These are phyloP conservation scores for Carallia pectinifolia DNA, from an alignment of 345 rosid species.

Conservation along the genomic window DNA sequence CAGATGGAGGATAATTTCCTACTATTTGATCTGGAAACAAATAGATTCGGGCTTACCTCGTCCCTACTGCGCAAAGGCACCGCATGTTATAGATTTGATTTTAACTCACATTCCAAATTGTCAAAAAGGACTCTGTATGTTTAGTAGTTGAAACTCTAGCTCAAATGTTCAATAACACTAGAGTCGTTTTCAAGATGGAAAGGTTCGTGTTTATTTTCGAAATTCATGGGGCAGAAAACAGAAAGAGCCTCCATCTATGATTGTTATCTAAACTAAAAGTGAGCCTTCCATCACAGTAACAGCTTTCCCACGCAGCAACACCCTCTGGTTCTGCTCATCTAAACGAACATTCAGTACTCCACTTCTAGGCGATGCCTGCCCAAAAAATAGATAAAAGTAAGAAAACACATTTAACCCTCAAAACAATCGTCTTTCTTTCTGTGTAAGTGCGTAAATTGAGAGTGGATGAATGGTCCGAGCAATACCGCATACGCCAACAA, in stretches of 20 bases:
- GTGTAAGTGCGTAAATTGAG: background rate
- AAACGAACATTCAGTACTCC: conserved; percentile 53
- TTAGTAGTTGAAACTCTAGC: too few relatives aligned
- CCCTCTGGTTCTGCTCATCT: conserved; percentile 50
- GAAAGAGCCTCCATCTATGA: too few relatives aligned
- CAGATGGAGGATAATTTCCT: conserved; percentile 27
- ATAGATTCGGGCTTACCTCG: conserved; percentile 17
- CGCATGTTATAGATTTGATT: background rate
- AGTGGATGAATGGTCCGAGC: background rate
- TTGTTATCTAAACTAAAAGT: conserved; percentile 41
- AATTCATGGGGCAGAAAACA: too few relatives aligned
- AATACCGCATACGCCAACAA: conserved; percentile 59
- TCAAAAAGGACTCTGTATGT: too few relatives aligned
- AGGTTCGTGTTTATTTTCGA: too few relatives aligned
- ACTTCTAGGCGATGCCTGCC: conserved; percentile 57
- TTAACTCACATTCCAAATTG: background rate
- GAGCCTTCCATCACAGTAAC: conserved; percentile 65
- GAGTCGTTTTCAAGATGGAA: too few relatives aligned
- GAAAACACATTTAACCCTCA: background rate
- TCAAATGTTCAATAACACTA: too few relatives aligned
- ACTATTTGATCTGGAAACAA: conserved; percentile 14
- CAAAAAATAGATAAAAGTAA: background rate
- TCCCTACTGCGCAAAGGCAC: conserved; percentile 7
- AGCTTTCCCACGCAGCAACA: conserved; percentile 64
- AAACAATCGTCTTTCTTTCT: background rate